Conservation (phyloP, 495 filamentous ascomycete genomes). For the Lichenothelia convexa region DNA sequence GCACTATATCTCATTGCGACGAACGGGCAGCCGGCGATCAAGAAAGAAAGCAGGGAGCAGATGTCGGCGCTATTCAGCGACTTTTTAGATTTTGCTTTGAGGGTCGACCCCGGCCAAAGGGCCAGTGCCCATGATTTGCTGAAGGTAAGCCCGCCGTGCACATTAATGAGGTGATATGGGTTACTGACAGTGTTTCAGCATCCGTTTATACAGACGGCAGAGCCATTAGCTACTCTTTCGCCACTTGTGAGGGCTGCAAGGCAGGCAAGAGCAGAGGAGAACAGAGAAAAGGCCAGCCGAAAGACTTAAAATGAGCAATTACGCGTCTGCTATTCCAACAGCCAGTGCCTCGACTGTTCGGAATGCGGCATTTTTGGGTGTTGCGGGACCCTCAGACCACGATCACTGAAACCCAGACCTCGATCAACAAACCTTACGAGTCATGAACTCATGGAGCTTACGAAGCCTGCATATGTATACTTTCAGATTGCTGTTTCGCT, state of each 20-base stretch:
- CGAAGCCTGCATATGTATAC: too few relatives aligned
- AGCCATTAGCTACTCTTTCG: slow-evolving; percentile 54
- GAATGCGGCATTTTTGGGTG: too few relatives aligned
- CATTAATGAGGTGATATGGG: background rate
- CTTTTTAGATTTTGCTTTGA: slow-evolving; percentile 76
- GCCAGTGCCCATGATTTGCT: slow-evolving; percentile 85
- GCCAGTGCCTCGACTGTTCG: background rate
- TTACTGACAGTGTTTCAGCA: slow-evolving; percentile 42
- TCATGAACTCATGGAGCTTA: too few relatives aligned
- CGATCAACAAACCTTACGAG: too few relatives aligned
- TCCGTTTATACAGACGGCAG: slow-evolving; percentile 63
- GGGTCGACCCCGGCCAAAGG: slow-evolving; percentile 92
- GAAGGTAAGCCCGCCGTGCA: slow-evolving; percentile 38
- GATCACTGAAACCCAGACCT: too few relatives aligned
- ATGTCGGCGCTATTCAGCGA: slow-evolving; percentile 68
- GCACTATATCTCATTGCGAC: slow-evolving; percentile 94
- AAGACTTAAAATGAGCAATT: background rate
- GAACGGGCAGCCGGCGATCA: slow-evolving; percentile 87
- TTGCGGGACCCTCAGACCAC: too few relatives aligned
- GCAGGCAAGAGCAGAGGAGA: slow-evolving; percentile 66
- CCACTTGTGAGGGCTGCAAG: slow-evolving; percentile 79
- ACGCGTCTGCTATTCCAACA: background rate
- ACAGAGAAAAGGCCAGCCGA: slow-evolving; percentile 31
- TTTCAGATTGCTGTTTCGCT: too few relatives aligned
- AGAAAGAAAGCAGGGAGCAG: slow-evolving; percentile 75